Percentiles rank a stretch among this genome's conserved stretches.
Evolutionary conservation across 2,329 filamentous ascomycete species (phyloP).

Genomic region (Dothiorella sarmentorum): DNA sequence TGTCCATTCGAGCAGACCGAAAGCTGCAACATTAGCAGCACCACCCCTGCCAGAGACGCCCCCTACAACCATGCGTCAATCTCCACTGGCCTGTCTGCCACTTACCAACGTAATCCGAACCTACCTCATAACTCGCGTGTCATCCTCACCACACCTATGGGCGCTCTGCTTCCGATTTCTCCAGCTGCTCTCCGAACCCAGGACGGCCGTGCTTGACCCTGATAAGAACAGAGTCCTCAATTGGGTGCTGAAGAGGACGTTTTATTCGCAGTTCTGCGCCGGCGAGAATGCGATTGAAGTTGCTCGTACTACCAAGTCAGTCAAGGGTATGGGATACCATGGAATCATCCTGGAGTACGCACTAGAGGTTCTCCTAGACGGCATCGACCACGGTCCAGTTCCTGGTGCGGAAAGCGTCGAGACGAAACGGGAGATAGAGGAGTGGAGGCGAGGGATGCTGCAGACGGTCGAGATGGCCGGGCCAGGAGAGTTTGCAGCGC

Average conservation of each 20-base stretch:
- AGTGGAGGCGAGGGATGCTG: constrained; percentile 70
- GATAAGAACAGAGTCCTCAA: constrained; percentile 55
- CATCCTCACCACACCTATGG: not conserved
- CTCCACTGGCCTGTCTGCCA: constrained; percentile 5
- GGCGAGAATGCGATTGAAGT: constrained; percentile 72
- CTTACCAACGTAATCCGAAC: constrained; percentile 11
- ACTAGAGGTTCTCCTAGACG: constrained; percentile 54
- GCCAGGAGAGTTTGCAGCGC: constrained; percentile 47
- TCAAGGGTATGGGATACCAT: constrained; percentile 72
- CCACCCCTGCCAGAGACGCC: constrained; percentile 2
- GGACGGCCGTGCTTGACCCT: not conserved
- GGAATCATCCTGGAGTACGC: constrained; percentile 85
- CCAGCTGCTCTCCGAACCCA: constrained; percentile 2
- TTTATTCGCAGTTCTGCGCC: constrained; percentile 88
- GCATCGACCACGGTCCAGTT: constrained; percentile 19
- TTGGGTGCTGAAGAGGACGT: constrained; percentile 69
- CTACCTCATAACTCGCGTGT: constrained; percentile 13
- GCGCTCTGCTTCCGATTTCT: not conserved
- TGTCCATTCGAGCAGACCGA: constrained; percentile 10
- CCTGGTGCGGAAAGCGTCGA: constrained; percentile 33
- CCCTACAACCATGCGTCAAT: not conserved
- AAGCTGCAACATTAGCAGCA: constrained; percentile 1
- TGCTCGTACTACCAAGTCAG: constrained; percentile 54
- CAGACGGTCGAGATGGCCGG: constrained; percentile 58
- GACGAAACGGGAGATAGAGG: constrained; percentile 59